phyloP scores from a whole-genome alignment of 176 grass and related monocot genomes.

The Oryza officinalis region DNA sequence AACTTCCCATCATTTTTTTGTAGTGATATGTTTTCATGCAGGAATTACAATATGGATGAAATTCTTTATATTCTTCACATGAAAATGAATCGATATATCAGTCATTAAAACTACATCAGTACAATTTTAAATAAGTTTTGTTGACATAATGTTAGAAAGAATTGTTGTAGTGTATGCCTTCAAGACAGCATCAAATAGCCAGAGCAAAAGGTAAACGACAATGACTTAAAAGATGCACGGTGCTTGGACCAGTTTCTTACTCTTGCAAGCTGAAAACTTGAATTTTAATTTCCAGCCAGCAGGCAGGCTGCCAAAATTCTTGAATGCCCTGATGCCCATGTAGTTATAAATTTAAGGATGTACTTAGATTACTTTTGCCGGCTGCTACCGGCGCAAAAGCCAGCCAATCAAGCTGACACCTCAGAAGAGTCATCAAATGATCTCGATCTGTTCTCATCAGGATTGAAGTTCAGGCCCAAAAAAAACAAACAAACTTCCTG shows the following conservation, averaged over 20 bases:
- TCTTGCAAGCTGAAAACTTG: neutral
- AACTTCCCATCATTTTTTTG: neutral
- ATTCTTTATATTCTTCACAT: neutral
- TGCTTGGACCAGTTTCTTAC: neutral
- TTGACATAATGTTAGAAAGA: neutral
- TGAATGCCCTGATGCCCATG: slow-evolving; percentile 31
- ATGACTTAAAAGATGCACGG: neutral
- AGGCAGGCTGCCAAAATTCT: neutral
- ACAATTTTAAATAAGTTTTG: neutral
- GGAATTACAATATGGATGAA: neutral
- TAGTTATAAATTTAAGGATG: neutral
- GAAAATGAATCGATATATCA: neutral
- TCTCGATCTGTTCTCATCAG: neutral
- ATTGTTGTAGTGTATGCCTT: neutral
- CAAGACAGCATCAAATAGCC: neutral
- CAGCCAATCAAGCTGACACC: slow-evolving; percentile 29
- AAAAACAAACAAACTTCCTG: too few species aligned
- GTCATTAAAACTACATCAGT: neutral
- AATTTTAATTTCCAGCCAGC: neutral
- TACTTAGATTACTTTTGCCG: slow-evolving; percentile 35
- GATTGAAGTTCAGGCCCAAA: neutral
- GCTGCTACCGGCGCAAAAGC: slow-evolving; percentile 24
- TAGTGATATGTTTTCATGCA: too few species aligned
- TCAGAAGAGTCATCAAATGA: neutral
- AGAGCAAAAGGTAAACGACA: neutral